phyloP scores from a whole-genome alignment of 306 rosid genomes.

The Comarum palustre region DNA sequence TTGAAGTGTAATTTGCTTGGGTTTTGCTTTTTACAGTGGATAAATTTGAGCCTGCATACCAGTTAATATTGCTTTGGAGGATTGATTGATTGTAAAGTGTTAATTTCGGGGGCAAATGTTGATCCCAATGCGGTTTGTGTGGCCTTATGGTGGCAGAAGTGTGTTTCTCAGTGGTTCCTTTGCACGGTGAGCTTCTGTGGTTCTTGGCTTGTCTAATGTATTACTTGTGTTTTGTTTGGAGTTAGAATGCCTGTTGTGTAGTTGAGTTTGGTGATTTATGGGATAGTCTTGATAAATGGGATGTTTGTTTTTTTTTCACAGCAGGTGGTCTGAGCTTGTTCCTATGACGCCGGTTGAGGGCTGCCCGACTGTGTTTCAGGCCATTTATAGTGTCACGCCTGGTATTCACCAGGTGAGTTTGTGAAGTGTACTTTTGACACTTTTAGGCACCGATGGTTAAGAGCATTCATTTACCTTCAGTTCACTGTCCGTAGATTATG shows the following conservation, averaged over 20 bases:
- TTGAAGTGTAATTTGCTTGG: constrained; percentile 43
- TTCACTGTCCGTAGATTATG: background rate
- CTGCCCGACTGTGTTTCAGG: constrained; percentile 89
- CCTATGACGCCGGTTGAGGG: constrained; percentile 92
- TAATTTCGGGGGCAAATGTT: constrained; percentile 35
- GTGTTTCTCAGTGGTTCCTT: constrained; percentile 88
- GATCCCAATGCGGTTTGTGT: constrained; percentile 84
- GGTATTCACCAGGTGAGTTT: constrained; percentile 87
- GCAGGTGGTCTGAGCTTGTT: constrained; percentile 93
- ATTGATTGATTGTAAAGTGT: constrained; percentile 22
- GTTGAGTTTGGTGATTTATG: constrained; percentile 10
- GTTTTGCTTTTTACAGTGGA: constrained; percentile 21
- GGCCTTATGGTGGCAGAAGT: constrained; percentile 89
- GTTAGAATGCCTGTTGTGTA: constrained; percentile 7
- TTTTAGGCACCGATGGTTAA: background rate
- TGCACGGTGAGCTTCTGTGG: constrained; percentile 46
- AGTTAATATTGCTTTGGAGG: constrained; percentile 38
- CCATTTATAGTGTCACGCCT: constrained; percentile 71
- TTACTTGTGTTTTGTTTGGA: background rate
- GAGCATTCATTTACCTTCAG: background rate
- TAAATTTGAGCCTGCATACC: constrained; percentile 29
- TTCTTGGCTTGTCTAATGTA: background rate
- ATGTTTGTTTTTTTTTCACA: background rate
- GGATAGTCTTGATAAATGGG: constrained; percentile 19
- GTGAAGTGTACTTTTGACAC: background rate